Conservation (phyloP, 2,329 filamentous ascomycete genomes). For the Hypoxylon sp. region DNA sequence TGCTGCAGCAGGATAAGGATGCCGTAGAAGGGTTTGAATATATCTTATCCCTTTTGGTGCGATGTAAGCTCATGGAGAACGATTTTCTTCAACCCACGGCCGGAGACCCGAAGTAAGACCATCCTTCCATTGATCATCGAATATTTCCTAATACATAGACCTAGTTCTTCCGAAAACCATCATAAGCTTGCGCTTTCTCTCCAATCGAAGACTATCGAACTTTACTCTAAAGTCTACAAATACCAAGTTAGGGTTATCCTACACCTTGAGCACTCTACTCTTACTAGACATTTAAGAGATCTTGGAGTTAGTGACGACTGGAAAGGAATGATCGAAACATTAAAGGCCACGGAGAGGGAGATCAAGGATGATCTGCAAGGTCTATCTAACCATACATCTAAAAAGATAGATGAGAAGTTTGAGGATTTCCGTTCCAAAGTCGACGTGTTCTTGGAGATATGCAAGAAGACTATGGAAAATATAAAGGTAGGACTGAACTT, state of each 20-base stretch:
- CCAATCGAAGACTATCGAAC: constrained; percentile 21
- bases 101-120: background rate
- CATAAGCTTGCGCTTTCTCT: constrained; percentile 7
- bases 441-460: background rate
- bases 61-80: constrained; percentile 9
- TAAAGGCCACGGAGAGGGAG: constrained; percentile 9
- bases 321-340: constrained; percentile 4
- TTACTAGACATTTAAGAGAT: background rate
- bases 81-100: constrained; percentile 12
- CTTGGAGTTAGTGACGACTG: constrained; percentile 9
- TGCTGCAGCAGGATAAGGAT: constrained; percentile 15
- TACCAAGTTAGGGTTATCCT: constrained; percentile 20
- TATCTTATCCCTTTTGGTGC: constrained; percentile 13
- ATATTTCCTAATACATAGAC: constrained; percentile 4
- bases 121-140: background rate
- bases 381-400: constrained; percentile 5
- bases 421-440: background rate
- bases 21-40: constrained; percentile 20
- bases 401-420: background rate
- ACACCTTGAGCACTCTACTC: constrained; percentile 9
- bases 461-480: constrained; percentile 1
- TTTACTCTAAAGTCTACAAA: constrained; percentile 15
- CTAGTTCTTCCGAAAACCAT: background rate
- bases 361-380: background rate
- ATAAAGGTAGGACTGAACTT: background rate